A percentile compares a stretch with the other conserved stretches of the same genome.
phyloP scores from a whole-genome alignment of 805 yeast genomes.

The Candida sphagnicola region DNA sequence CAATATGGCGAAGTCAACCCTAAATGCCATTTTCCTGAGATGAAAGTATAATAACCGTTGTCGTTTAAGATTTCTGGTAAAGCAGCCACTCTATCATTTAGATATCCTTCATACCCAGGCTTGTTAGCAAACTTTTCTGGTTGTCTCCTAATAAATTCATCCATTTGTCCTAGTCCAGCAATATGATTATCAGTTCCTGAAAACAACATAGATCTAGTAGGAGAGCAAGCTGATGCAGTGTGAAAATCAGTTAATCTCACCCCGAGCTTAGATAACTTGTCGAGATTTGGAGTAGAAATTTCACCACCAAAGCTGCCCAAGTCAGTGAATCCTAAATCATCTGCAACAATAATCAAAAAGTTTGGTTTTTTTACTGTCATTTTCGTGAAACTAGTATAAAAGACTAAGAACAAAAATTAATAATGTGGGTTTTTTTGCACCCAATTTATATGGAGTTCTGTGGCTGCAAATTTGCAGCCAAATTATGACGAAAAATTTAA shows the following conservation, averaged over 20 bases:
- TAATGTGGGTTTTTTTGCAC: not conserved
- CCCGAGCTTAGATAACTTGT: conserved; percentile 42
- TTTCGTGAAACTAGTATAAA: not conserved
- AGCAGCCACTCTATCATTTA: conserved; percentile 50
- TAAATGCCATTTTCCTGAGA: conserved; percentile 62
- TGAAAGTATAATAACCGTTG: conserved; percentile 45
- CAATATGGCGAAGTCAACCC: conserved; percentile 46
- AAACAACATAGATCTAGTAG: conserved; percentile 57
- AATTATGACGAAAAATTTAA: no score
- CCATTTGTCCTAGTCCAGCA: conserved; percentile 60
- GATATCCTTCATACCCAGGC: conserved; percentile 55
- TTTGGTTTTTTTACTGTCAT: conserved; percentile 35
- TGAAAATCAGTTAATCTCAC: conserved; percentile 54
- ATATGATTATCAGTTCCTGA: conserved; percentile 62
- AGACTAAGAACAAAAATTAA: not conserved
- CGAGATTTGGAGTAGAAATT: conserved; percentile 51
- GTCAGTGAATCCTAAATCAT: conserved; percentile 60
- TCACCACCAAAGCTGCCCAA: conserved; percentile 53
- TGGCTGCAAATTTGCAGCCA: no score
- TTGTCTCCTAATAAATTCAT: conserved; percentile 36
- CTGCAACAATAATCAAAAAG: conserved; percentile 54
- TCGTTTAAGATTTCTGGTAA: conserved; percentile 49
- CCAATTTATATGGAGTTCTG: not conserved
- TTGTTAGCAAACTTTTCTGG: conserved; percentile 40
- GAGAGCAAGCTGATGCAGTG: conserved; percentile 63